A percentile compares a stretch with the other conserved stretches of the same genome.
phyloP scores from a whole-genome alignment of 768 basidiomycete species.

The Lentinula boryana region DNA sequence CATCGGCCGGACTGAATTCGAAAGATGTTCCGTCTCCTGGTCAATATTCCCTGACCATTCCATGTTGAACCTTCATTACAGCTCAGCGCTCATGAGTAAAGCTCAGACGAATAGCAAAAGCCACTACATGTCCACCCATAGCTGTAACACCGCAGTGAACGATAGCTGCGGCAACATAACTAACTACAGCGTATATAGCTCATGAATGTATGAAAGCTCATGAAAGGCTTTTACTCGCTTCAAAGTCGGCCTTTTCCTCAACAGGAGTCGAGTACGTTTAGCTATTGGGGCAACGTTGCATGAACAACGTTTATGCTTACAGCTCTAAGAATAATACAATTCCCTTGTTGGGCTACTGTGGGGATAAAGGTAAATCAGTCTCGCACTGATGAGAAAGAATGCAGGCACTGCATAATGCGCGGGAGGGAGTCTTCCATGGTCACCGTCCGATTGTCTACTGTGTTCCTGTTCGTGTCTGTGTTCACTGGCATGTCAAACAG shows the following conservation, averaged over 20 bases:
- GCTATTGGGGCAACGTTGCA: neutral
- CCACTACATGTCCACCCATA: neutral
- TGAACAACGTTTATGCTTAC: neutral
- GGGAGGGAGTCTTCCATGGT: neutral
- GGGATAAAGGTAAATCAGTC: neutral
- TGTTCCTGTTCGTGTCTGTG: neutral
- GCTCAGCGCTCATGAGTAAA: neutral
- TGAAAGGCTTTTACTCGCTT: neutral
- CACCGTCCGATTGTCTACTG: neutral
- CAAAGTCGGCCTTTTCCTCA: neutral
- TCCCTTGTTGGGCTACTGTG: neutral
- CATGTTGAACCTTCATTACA: neutral
- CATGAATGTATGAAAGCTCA: neutral
- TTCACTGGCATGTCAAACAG: neutral
- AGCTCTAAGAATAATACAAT: neutral
- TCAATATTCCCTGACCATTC: no score
- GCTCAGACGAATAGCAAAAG: slow-evolving; percentile 1
- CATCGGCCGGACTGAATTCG: neutral
- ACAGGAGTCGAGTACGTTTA: neutral
- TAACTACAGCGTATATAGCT: neutral
- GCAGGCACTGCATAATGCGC: neutral
- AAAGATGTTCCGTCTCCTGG: neutral
- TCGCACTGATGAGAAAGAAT: neutral
- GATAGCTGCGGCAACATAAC: neutral
- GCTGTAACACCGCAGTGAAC: neutral